Evolutionary conservation across 768 basidiomycete species (phyloP).

Genomic region (Dioszegia hungarica): DNA sequence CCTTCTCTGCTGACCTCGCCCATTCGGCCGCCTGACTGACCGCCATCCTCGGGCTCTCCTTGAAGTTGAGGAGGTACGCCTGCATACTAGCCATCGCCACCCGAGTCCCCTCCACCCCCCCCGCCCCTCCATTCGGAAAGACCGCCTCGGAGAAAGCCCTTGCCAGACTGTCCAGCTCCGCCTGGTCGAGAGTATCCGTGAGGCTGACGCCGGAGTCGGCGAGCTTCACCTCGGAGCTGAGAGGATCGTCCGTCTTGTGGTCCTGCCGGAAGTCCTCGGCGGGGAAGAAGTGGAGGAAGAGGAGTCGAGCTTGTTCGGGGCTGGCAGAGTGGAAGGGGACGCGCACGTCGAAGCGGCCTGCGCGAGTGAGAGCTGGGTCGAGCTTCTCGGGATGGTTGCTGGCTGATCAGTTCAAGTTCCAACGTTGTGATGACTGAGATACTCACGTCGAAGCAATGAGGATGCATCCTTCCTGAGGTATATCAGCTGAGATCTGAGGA

Average conservation of each 20-base stretch:
- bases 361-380: slow-evolving; percentile 84
- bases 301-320: slow-evolving; percentile 54
- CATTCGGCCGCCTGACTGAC: slow-evolving; percentile 75
- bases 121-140: slow-evolving; percentile 5
- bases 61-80: slow-evolving; percentile 71
- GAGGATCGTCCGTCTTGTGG: too few relatives aligned
- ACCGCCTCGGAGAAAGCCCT: slow-evolving; percentile 2
- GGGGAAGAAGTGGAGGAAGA: slow-evolving; percentile 45
- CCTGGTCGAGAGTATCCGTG: background rate
- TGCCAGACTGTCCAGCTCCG: slow-evolving; percentile 10
- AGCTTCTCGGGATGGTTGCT: slow-evolving; percentile 87
- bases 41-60: slow-evolving; percentile 57
- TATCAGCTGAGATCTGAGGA: slow-evolving; percentile 53
- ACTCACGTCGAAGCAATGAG: slow-evolving; percentile 70
- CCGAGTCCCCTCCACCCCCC: background rate
- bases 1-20: slow-evolving; percentile 52
- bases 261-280: slow-evolving; percentile 23
- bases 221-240: too few relatives aligned
- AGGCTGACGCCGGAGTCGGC: too few relatives aligned
- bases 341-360: slow-evolving; percentile 81
- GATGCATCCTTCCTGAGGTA: slow-evolving; percentile 79
- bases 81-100: slow-evolving; percentile 72
- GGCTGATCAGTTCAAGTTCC: background rate
- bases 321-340: slow-evolving; percentile 76
- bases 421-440: background rate